Evolutionary conservation across 108 stramenopile species (phyloP), one percentile per base, ranked within the genome.

Genomic region (Parietichytrium sp.): DNA sequence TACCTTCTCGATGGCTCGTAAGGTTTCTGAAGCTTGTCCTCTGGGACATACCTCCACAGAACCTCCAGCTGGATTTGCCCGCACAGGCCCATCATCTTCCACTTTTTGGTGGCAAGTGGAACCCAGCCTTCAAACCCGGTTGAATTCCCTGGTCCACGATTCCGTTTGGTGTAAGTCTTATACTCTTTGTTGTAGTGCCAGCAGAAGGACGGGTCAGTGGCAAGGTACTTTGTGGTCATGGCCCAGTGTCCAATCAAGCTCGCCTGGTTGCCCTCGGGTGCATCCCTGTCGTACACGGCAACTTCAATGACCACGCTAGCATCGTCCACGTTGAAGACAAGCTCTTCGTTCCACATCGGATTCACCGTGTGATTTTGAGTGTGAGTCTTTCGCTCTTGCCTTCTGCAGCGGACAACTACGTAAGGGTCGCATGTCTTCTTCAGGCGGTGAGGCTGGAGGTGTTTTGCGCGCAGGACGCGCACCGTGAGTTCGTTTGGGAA

Each of bases 371-470:
- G 36, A 20, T 33, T 72, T 42, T 72, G 61, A n/a, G 61, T 72
- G 61, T 72, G 61, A 6, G 61, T 45, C 20, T n/a, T 23, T 6
- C 10, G 20, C 1, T 33, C 20, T 25, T 72, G 61, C 61, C 61
- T 16, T 6, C 61, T 33, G 20, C 61, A 72, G 8, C 16, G 13
- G n/a, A 72, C 61, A 6, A 25, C 45, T 6, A 36, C 33, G 42
- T 72, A 72, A 6, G 61, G 61, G 42, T 72, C 61, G 33, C 61
- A 72, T 10, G 61, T 72, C 61, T 72, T 72, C 42, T 72, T 72
- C 29, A 72, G 61, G n/a, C 61, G 61, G 42, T 72, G 61, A 16
- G 61, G 61, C 10, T 33, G 38, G 15, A 72, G 61, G 25, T 72
- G 36, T 38, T 72, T 72, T n/a, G 61, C 61, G 45, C 61, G 61